Base-by-base conservation (phyloP, 257 asterid genomes). In the Scutellaria baicalensis region DNA sequence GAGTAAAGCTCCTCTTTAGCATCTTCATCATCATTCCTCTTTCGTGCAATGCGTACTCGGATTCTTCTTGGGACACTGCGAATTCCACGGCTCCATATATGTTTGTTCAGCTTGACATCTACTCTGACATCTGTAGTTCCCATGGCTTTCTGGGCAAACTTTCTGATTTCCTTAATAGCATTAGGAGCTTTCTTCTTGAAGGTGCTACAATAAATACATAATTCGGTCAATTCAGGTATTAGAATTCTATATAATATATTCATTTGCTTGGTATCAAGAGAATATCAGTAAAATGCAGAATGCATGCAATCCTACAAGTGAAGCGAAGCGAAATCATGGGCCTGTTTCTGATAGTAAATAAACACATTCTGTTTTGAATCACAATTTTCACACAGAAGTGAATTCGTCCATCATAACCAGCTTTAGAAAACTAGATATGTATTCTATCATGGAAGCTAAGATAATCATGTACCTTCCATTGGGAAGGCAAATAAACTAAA, bases 1-100 rank as follows among this genome's bases (percentile, higher is more conserved):
- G 86, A 84, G 82, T 77, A 84, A 12, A 81, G 85, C 74, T 84
- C 86, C 81, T 84, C 86, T 13, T 84, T 79, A 4, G 89, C 89
- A 65, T 84, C 89, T 42, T 82, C 89, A 23, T 84, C 87, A 1
- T 84, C 89, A 9, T 79, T 84, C 59, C 89, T 79, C 82, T 84
- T 84, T 9, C 89, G 66, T 0, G 84, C 89, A 61, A 84, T 73
- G 21, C 85, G 84, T 1, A 78, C 83, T 6, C 88, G 79, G 59
- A 84, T 59, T 39, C 89, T 79, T 61, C 89, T 79, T 0, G 89
- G 86, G 43, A 81, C 86, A 47, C 86, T 79, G 1, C 89, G 83
- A 36, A 84, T 79, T 10, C 89, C 86, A 18, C 81, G 79, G 81
- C 89, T 84, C 89, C 84, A 79, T 4, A 84, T 76, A 13, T 75